Base-by-base conservation (phyloP, 2,329 filamentous ascomycete species). In the Pestalotiopsis sp. region DNA sequence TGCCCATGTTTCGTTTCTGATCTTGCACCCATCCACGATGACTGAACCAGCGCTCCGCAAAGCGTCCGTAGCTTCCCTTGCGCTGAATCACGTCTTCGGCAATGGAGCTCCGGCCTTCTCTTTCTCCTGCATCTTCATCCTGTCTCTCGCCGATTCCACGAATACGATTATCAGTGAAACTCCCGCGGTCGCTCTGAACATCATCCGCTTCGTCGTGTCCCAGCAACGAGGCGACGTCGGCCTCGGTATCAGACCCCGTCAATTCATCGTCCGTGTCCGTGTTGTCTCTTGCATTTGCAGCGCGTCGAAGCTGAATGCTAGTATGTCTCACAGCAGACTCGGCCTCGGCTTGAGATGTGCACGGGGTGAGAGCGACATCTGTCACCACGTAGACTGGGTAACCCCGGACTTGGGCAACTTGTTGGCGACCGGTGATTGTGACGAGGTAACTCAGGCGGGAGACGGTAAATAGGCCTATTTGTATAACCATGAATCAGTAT, bases 41-140 rank as follows among this genome's bases (percentile, higher is more conserved):
- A 58, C 93, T 96, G 77, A 98, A 96, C 96, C 96, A 99, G 69
- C 91, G 90, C 71, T 94, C 89, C 0, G 95, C 93, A 78, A 98
- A 98, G 49, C 93, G 87, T 4, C 95, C 95, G 79, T 98, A 98
- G 71, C 90, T 91, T 0, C 95, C 94, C 73, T 90, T 92, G 68
- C 89, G 91, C 49, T 90, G 89, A 66, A 98, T 95, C 1, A 98
- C 95, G 81, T 98, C 93, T 79, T 97, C 91, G 0, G 92, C 94
- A 69, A 98, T 90, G 72, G 91, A 94, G 71, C 86, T 91, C 45
- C 79, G 81, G 13, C 78, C 71, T 52, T 72, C 70, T 66, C 65
- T 68, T 11, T 67, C 65, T 13, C 78, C 70, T 49, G 71, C 70
- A 65, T 67, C 69, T 31, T 67, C 65, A 27, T 67, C 59, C 4